These are phyloP conservation scores for Gyrodon lividus DNA, from an alignment of 768 basidiomycete species.

Conservation along the genomic window DNA sequence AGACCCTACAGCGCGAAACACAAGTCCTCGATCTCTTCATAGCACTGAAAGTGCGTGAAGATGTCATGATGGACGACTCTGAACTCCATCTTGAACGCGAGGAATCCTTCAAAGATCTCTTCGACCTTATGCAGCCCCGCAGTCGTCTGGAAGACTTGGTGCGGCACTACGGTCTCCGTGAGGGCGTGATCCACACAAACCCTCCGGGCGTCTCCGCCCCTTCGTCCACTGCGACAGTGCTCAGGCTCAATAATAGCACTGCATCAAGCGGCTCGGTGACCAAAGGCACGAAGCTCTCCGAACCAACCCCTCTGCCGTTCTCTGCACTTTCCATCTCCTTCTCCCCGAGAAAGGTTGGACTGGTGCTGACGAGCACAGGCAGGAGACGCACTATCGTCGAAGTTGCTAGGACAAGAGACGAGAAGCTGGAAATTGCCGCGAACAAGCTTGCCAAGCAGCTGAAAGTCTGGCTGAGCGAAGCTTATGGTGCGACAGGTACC, in stretches of 20 bases:
- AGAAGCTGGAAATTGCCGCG: conserved; percentile 56
- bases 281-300: not conserved
- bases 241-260: not conserved
- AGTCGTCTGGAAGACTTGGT: conserved; percentile 77
- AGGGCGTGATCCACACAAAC: conserved; percentile 32
- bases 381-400: conserved; percentile 57
- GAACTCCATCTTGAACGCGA: conserved; percentile 74
- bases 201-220: conserved; percentile 1
- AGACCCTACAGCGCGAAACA: conserved; percentile 69
- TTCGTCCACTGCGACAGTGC: not conserved
- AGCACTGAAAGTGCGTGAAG: conserved; percentile 75
- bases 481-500: not conserved
- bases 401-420: conserved; percentile 47
- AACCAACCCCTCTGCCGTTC: conserved; percentile 32
- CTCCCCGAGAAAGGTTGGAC: conserved; percentile 38
- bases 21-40: conserved; percentile 76
- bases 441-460: conserved; percentile 51
- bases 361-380: conserved; percentile 31
- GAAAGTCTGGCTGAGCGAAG: conserved; percentile 38
- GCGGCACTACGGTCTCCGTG: conserved; percentile 39
- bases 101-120: conserved; percentile 76
- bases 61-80: conserved; percentile 72
- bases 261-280: conserved; percentile 7
- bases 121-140: conserved; percentile 73
- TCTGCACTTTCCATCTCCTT: conserved; percentile 39